Base-by-base conservation (phyloP, 106 monocot genomes). In the Dactylorhiza incarnata region DNA sequence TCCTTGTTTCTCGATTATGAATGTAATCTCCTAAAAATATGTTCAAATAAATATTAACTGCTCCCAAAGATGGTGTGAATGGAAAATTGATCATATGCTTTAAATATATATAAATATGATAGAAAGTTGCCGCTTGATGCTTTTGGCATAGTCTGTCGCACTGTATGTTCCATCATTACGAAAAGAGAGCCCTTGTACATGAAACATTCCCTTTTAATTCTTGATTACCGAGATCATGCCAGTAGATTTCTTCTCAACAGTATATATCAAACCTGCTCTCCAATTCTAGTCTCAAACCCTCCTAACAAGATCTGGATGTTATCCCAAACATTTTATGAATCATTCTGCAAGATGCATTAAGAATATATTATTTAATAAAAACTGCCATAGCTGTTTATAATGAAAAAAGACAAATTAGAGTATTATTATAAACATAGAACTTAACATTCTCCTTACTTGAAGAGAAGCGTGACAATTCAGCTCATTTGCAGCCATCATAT, bases 401-500 rank as follows among this genome's bases (percentile, higher is more conserved):
- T n/a, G n/a, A n/a, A n/a, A n/a, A n/a, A n/a, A n/a, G n/a, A n/a
- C n/a, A n/a, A n/a, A n/a, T n/a, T n/a, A n/a, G n/a, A n/a, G n/a
- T n/a, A n/a, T n/a, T n/a, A n/a, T n/a, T n/a, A n/a, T n/a, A n/a
- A n/a, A n/a, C n/a, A n/a, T n/a, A n/a, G n/a, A n/a, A n/a, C n/a
- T n/a, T n/a, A n/a, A n/a, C n/a, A n/a, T n/a, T n/a, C n/a, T n/a
- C n/a, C n/a, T n/a, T n/a, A 91, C 95, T 83, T 96, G 93, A 84
- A 95, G 95, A 45, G 71, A 81, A 81, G 75, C 77, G 84, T 96
- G 95, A 52, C 90, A 76, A 77, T 76, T 84, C 74, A 96, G 82
- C 77, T 96, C 95, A 83, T 93, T 91, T 58, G 93, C 88, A 58
- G 93, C 95, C 95, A 96, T 93, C 89, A 96, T 90, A 79, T 96